phyloP scores from a whole-genome alignment of 2,329 filamentous ascomycete genomes.

The Fusarium chuoi region DNA sequence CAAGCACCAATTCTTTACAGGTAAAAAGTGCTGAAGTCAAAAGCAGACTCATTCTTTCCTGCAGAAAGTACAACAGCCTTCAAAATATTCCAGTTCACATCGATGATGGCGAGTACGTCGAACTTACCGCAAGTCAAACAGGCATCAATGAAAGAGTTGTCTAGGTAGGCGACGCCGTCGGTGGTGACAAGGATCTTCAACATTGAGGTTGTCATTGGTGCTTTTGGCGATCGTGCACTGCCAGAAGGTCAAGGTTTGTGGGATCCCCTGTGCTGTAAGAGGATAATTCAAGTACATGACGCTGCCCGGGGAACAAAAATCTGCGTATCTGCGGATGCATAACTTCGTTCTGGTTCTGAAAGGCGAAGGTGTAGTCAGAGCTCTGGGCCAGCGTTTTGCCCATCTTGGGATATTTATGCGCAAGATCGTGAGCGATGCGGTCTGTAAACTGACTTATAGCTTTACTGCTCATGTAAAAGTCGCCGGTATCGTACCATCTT shows the following conservation, averaged over 20 bases:
- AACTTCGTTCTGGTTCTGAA: slow-evolving; percentile 40
- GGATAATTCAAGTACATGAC: neutral
- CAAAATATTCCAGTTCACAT: slow-evolving; percentile 35
- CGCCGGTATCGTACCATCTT: neutral
- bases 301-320: neutral
- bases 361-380: slow-evolving; percentile 40
- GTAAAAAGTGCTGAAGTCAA: neutral
- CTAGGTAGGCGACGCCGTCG: slow-evolving; percentile 31
- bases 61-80: neutral
- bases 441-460: neutral
- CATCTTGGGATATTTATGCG: slow-evolving; percentile 9
- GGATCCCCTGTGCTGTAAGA: slow-evolving; percentile 14
- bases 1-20: neutral
- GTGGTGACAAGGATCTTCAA: slow-evolving; percentile 33
- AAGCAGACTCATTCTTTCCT: neutral
- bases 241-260: slow-evolving; percentile 26
- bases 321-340: slow-evolving; percentile 31
- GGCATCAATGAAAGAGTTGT: slow-evolving; percentile 17
- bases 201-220: too few species aligned
- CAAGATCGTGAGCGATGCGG: neutral
- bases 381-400: slow-evolving; percentile 30
- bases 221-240: slow-evolving; percentile 22
- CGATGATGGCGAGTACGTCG: slow-evolving; percentile 23
- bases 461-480: neutral
- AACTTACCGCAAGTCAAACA: slow-evolving; percentile 9